Conservation (phyloP, 1,284 basidiomycete species). For the Cystobasidium sp. region DNA sequence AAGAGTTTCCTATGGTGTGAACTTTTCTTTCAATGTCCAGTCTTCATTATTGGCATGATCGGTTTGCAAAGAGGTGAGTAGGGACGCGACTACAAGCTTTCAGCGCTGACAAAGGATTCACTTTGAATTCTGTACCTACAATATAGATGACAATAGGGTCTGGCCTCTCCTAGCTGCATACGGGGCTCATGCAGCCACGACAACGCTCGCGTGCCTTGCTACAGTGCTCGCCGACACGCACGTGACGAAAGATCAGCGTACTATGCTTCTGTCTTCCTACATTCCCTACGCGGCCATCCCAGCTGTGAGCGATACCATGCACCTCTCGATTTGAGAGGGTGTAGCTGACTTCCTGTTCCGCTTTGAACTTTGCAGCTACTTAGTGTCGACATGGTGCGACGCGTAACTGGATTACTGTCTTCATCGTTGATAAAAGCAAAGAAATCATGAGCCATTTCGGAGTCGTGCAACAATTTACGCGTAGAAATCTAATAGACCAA, state of each 20-base stretch:
- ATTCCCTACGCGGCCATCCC: constrained; percentile 31
- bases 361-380: not conserved
- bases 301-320: constrained; percentile 7
- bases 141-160: constrained; percentile 29
- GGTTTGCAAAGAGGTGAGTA: constrained; percentile 12
- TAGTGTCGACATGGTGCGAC: constrained; percentile 18
- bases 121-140: too few relatives aligned
- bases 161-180: constrained; percentile 23
- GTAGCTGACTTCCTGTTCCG: not conserved
- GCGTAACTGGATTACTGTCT: not conserved
- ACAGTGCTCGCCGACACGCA: constrained; percentile 11
- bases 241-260: constrained; percentile 20
- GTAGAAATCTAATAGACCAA: too few relatives aligned
- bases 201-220: constrained; percentile 30
- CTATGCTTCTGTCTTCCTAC: constrained; percentile 27
- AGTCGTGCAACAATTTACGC: not conserved
- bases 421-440: not conserved
- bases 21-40: constrained; percentile 23
- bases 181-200: constrained; percentile 36
- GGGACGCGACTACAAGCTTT: not conserved
- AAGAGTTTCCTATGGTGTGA: constrained; percentile 19
- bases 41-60: constrained; percentile 28
- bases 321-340: too few relatives aligned
- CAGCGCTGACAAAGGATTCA: too few relatives aligned
- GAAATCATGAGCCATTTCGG: not conserved